Evolutionary conservation across 2,329 filamentous ascomycete species (phyloP).

Genomic region (Davidsoniella eucalypti): DNA sequence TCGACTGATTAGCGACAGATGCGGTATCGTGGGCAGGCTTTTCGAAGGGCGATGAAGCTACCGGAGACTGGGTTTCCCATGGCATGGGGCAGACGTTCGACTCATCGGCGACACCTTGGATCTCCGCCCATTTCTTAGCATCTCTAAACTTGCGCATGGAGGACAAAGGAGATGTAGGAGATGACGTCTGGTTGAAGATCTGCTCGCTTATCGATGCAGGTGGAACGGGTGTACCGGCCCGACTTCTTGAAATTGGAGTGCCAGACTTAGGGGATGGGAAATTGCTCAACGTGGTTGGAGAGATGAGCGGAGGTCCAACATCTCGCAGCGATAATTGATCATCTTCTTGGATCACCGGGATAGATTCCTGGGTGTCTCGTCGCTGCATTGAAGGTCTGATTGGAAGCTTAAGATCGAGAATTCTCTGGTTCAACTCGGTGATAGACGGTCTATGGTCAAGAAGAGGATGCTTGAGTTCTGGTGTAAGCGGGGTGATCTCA

Average conservation of each 20-base stretch:
- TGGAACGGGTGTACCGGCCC: neutral
- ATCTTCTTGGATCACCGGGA: too few relatives aligned
- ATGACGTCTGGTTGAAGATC: neutral
- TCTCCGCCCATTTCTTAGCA: constrained; percentile 5
- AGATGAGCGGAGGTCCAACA: too few relatives aligned
- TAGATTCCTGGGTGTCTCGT: too few relatives aligned
- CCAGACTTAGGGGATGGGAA: constrained; percentile 3
- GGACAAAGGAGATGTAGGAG: neutral
- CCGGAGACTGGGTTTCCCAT: constrained; percentile 1
- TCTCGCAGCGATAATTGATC: too few relatives aligned
- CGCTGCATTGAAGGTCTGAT: too few relatives aligned
- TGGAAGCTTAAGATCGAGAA: too few relatives aligned
- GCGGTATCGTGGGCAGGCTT: neutral
- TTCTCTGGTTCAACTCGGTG: too few relatives aligned
- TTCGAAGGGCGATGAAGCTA: neutral
- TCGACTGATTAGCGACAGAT: constrained; percentile 3
- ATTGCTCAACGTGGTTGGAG: neutral
- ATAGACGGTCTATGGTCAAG: neutral
- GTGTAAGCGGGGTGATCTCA: neutral
- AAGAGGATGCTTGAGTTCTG: neutral
- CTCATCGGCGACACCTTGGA: constrained; percentile 7
- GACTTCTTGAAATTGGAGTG: neutral
- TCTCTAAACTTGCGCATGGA: constrained; percentile 1
- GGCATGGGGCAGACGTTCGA: constrained; percentile 1
- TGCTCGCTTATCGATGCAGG: neutral